Evolutionary conservation across 495 filamentous ascomycete genomes (phyloP).

Genomic region (Penicillium bialowiezense): DNA sequence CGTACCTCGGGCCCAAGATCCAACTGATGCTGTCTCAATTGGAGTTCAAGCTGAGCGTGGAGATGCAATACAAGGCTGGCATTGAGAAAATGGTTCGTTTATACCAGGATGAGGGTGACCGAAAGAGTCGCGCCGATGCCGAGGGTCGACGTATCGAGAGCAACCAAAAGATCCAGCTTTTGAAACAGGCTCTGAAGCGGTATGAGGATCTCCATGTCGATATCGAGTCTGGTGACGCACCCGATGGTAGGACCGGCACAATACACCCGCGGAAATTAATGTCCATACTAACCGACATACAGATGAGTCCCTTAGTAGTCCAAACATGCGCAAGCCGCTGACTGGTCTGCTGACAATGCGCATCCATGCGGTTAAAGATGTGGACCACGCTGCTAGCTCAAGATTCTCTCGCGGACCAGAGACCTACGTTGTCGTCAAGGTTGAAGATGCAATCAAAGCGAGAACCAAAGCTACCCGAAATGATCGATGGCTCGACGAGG

Average conservation of each 20-base stretch:
- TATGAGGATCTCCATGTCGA: constrained; percentile 98
- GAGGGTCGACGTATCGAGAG: constrained; percentile 87
- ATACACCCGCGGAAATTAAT: not conserved
- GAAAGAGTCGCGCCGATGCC: constrained; percentile 90
- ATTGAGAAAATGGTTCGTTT: constrained; percentile 99
- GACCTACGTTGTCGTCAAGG: constrained; percentile 92
- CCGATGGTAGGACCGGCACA: constrained; percentile 66
- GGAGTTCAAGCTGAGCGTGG: constrained; percentile 97
- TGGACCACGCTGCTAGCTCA: constrained; percentile 86
- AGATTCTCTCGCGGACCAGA: constrained; percentile 88
- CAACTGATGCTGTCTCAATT: constrained; percentile 99
- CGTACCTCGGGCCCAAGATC: constrained; percentile 92
- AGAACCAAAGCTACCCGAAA: constrained; percentile 83
- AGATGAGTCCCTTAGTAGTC: constrained; percentile 97
- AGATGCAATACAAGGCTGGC: constrained; percentile 98
- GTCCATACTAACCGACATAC: constrained; percentile 9
- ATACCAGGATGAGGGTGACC: constrained; percentile 97
- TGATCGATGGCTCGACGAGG: constrained; percentile 88
- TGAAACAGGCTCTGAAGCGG: constrained; percentile 92
- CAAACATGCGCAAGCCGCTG: constrained; percentile 89
- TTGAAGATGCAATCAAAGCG: constrained; percentile 87
- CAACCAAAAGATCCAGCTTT: constrained; percentile 93
- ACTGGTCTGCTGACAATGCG: constrained; percentile 85
- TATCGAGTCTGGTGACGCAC: constrained; percentile 75
- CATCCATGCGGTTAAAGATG: constrained; percentile 85